Evolutionary conservation across 306 rosid species (phyloP), one percentile per base, ranked within the genome.

Genomic region (Cicer pinnatifidum): DNA sequence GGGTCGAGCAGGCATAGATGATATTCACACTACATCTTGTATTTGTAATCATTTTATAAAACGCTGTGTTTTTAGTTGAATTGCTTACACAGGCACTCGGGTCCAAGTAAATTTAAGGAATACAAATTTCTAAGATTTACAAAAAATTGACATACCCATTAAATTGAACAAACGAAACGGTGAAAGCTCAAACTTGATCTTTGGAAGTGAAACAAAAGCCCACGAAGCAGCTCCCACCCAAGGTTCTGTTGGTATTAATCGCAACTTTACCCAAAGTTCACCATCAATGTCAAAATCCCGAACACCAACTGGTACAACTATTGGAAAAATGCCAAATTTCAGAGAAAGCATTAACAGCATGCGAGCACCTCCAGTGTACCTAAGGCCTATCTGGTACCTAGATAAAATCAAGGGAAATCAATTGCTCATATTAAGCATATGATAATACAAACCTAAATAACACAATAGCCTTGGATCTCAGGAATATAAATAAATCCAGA

Each of bases 161-260:
- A 95, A 67, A 86, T 95, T 95, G 89, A 95, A 95, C 79, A 95
- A 76, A 60, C 99, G 99, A 79, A 95, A 95, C 3, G 97, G 97
- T 38, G 97, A 91, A 76, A 95, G 65, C 69, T 90, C 96, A 75
- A 95, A 91, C 85, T 95, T 95, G 91, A 95, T 95, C 79, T 90
- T 95, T 66, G 99, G 99, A 81, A 95, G 97, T 52, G 96, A 85
- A 89, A 91, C 99, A 80, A 95, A 95, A 67, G 99, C 99, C 99
- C 99, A 95, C 23, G 88, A 84, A 81, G 64, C 97, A 72, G 99
- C 99, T 72, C 99, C 99, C 13, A 95, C 99, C 91, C 93, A 95
- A 79, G 99, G 99, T 56, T 77, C 91, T 11, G 91, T 85, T 4
- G 99, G 99, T 79, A 95, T 91, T 50, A 95, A 73, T 45, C 97